Percentiles rank a stretch among this genome's conserved stretches.
phyloP scores from a whole-genome alignment of 305 asterid species.

The Coffea humblotiana region DNA sequence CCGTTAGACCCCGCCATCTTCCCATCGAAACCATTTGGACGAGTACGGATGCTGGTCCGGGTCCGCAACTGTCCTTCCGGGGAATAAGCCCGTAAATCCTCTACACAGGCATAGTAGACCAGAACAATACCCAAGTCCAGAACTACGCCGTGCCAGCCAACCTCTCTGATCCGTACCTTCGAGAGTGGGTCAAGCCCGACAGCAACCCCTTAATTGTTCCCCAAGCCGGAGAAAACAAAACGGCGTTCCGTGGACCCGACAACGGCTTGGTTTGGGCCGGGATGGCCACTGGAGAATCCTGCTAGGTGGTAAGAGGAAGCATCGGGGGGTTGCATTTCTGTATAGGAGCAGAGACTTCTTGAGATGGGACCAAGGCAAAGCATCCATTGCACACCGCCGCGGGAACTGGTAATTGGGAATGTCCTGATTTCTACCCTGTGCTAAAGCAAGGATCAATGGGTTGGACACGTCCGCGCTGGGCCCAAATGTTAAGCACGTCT shows the following conservation, averaged over 20 bases:
- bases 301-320: constrained; percentile 22
- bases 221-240: constrained; percentile 8
- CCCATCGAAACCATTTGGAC: constrained; percentile 41
- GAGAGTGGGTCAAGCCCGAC: constrained; percentile 41
- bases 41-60: constrained; percentile 47
- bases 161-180: constrained; percentile 38
- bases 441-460: constrained; percentile 19
- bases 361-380: constrained; percentile 33
- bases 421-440: constrained; percentile 45
- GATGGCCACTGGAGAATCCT: constrained; percentile 37
- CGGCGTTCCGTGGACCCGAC: constrained; percentile 48
- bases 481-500: constrained; percentile 26
- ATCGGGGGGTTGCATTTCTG: constrained; percentile 31
- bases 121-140: constrained; percentile 39
- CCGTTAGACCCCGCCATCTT: constrained; percentile 32
- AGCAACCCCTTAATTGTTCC: constrained; percentile 36
- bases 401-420: constrained; percentile 39
- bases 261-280: constrained; percentile 35
- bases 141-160: constrained; percentile 43
- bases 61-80: constrained; percentile 42
- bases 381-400: constrained; percentile 32
- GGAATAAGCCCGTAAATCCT: constrained; percentile 36
- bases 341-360: constrained; percentile 33
- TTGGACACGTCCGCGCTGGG: constrained; percentile 3
- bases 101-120: constrained; percentile 38